Conservation (phyloP, 805 yeast genomes). For the Naumovozyma baii region DNA sequence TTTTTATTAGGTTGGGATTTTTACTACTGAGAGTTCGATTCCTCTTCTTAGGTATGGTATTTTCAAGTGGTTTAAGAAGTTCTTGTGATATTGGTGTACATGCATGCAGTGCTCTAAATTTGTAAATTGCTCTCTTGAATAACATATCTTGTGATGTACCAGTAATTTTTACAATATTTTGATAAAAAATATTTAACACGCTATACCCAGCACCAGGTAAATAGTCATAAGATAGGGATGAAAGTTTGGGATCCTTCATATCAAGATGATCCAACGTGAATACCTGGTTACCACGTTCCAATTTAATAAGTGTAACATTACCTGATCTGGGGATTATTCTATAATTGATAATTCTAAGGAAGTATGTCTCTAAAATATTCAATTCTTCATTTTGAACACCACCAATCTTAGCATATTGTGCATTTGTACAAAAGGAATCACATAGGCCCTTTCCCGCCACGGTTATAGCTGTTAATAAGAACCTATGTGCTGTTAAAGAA, state of each 20-base stretch:
- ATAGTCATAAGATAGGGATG: not conserved
- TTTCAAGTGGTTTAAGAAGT: not conserved
- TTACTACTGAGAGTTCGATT: not conserved
- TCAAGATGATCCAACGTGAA: conserved; percentile 9
- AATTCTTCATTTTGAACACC: conserved; percentile 79
- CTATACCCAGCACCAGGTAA: conserved; percentile 25
- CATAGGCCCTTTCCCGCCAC: conserved; percentile 85
- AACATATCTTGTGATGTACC: not conserved
- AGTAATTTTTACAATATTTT: conserved; percentile 26
- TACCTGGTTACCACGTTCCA: conserved; percentile 19
- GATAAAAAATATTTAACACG: conserved; percentile 40
- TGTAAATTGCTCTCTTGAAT: not conserved
- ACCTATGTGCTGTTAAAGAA: conserved; percentile 89
- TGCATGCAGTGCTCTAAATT: no score
- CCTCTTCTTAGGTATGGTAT: not conserved
- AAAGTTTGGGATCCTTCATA: not conserved
- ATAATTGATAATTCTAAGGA: conserved; percentile 71
- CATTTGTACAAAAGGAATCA: conserved; percentile 87
- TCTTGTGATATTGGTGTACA: no score
- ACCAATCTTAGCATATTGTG: conserved; percentile 92
- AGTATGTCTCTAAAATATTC: conserved; percentile 82
- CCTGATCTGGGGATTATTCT: conserved; percentile 51
- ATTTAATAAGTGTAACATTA: conserved; percentile 32
- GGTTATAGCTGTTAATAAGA: conserved; percentile 80
- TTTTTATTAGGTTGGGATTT: not conserved